Base-by-base conservation (phyloP, 2,329 filamentous ascomycete genomes). In the Colletotrichum paranaense region DNA sequence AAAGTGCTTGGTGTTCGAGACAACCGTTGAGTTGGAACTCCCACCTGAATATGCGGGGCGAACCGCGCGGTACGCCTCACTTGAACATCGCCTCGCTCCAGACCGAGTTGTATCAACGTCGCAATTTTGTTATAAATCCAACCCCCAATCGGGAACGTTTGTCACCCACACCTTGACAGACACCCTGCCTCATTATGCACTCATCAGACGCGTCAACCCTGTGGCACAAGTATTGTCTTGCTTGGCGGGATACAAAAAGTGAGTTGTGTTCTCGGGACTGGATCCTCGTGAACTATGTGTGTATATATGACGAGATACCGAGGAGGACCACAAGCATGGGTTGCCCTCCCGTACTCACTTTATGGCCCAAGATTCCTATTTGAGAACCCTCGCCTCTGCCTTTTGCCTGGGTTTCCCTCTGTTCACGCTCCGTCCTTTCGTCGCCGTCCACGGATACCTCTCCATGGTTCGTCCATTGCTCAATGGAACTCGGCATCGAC, bases 401-500 rank as follows among this genome's bases (percentile, higher is more conserved):
- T 32, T 30, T 35, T 32, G 16, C 26, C 42, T 28, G 56, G 28
- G 19, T 3, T 22, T 58, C 16, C 16, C 5, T 57, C 30, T 60
- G 42, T 73, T 58, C 38, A 71, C 24, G 30, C 62, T n/a, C 14
- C 32, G 30, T 19, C 24, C 26, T 22, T 69, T 22, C 9, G 16
- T 52, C 24, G 30, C 30, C 22, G 30, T 19, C 49, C 30, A 5
- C 28, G 16, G 26, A 22, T 19, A 67, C 11, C 52, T 32, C 4
- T 52, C 16, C 22, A 26, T 26, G 22, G n/a, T 16, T 42, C 38
- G 38, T 35, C 26, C 8, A 22, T 49, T 49, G 14, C 42, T 85
- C 76, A 94, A 79, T 94, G 92, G 81, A 96, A 95, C 76, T 95
- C 93, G 0, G 93, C 93, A 79, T 94, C 91, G 1, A 95, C 94